These are phyloP conservation scores for Biscogniauxia sp. DNA, from an alignment of 2,329 filamentous ascomycete genomes.

Conservation along the genomic window DNA sequence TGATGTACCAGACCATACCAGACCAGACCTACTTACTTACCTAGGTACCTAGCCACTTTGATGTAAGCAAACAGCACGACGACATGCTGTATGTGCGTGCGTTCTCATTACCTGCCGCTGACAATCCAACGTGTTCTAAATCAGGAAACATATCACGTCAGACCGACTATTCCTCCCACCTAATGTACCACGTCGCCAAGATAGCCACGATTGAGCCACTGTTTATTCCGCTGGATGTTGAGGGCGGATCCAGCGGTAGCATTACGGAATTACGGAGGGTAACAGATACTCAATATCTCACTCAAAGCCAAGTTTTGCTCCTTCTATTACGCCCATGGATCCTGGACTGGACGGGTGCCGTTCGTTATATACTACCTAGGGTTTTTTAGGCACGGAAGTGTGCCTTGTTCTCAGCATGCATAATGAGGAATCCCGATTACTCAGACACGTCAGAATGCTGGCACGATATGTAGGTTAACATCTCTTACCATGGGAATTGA, in stretches of 20 bases:
- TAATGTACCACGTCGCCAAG: neutral
- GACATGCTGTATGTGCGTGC: neutral
- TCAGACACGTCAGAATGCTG: neutral
- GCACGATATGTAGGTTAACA: neutral
- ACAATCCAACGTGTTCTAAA: neutral
- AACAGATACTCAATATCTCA: neutral
- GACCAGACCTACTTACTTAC: no score
- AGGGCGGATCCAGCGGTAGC: neutral
- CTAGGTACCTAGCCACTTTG: no score
- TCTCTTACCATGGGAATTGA: neutral
- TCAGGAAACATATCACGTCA: neutral
- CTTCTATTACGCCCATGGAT: neutral
- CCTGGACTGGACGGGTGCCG: no score
- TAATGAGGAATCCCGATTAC: neutral
- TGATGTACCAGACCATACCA: no score
- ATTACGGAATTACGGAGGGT: neutral
- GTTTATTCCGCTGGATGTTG: neutral
- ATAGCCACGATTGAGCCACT: neutral
- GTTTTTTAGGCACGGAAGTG: neutral
- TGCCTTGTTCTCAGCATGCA: neutral
- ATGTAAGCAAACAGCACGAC: neutral
- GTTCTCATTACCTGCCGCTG: neutral
- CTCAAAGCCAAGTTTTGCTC: neutral
- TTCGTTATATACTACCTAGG: neutral
- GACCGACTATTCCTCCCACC: neutral